These are phyloP conservation scores for Paradendryphiella salina DNA, from an alignment of 2,329 filamentous ascomycete genomes.

Conservation along the genomic window DNA sequence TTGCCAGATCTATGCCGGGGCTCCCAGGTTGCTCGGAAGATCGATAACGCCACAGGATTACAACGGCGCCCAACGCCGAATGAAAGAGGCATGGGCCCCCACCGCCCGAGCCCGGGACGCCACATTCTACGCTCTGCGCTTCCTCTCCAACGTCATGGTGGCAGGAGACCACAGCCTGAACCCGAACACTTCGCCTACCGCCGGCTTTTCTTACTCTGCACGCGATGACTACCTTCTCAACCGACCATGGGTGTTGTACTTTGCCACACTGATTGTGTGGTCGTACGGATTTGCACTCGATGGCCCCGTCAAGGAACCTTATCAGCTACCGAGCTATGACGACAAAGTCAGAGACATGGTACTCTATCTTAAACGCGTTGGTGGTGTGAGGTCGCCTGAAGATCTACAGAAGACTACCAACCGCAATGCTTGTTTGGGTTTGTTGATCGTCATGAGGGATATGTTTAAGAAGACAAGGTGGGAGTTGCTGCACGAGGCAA, in stretches of 20 bases:
- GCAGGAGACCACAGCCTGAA: conserved; percentile 55
- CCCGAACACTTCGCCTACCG: conserved; percentile 31
- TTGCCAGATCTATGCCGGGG: conserved; percentile 91
- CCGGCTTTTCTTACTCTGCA: conserved; percentile 67
- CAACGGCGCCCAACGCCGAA: conserved; percentile 74
- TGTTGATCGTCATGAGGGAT: conserved; percentile 79
- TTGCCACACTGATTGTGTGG: conserved; percentile 90
- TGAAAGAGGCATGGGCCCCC: conserved; percentile 88
- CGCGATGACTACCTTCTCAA: conserved; percentile 89
- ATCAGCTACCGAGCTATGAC: conserved; percentile 60
- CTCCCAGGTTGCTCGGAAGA: conserved; percentile 80
- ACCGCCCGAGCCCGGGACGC: conserved; percentile 87
- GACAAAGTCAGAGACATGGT: conserved; percentile 79
- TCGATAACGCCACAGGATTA: conserved; percentile 83
- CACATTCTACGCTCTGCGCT: conserved; percentile 87
- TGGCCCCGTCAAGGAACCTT: conserved; percentile 65
- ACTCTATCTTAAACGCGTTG: conserved; percentile 72
- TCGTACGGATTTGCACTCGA: conserved; percentile 91
- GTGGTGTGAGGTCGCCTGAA: conserved; percentile 72
- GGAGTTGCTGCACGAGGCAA: conserved; percentile 89
- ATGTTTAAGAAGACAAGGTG: conserved; percentile 82
- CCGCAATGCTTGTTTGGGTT: conserved; percentile 78
- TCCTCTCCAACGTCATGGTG: conserved; percentile 81
- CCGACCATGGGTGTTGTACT: conserved; percentile 93
- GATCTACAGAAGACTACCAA: conserved; percentile 74